Evolutionary conservation across 148 eudicot species (phyloP).

Genomic region (Cornus suecica): DNA sequence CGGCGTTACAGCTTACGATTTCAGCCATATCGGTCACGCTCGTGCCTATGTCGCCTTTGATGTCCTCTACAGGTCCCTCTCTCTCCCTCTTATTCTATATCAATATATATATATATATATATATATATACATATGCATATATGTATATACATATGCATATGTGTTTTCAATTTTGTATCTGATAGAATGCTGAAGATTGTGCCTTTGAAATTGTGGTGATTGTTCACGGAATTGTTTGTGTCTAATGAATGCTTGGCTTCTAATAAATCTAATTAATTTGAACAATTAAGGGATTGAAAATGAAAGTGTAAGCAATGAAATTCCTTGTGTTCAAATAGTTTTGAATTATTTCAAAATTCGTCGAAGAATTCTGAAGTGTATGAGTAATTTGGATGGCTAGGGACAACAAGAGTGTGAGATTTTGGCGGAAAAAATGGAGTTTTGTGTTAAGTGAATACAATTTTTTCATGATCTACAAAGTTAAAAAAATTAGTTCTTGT

Average conservation of each 20-base stretch:
- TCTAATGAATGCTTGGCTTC: background rate
- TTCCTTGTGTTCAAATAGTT: background rate
- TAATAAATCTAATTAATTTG: too few relatives aligned
- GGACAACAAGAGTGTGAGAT: background rate
- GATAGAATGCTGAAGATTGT: background rate
- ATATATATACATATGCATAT: background rate
- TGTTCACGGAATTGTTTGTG: background rate
- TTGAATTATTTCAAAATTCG: background rate
- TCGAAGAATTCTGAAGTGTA: background rate
- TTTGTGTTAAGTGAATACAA: too few relatives aligned
- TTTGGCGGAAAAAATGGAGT: background rate
- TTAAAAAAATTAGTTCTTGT: too few relatives aligned
- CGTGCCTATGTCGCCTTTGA: conserved; percentile 88
- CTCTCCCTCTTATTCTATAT: background rate
- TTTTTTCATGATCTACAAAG: too few relatives aligned
- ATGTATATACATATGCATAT: background rate
- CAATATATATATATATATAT: background rate
- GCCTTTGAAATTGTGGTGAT: background rate
- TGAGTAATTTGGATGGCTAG: background rate
- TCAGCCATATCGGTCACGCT: conserved; percentile 85
- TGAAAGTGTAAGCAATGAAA: too few relatives aligned
- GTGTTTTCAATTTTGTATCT: background rate
- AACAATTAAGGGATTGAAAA: too few relatives aligned
- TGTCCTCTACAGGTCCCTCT: conserved; percentile 56
- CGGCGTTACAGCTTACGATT: conserved; percentile 75